A percentile compares a stretch with the other conserved stretches of the same genome.
phyloP scores from a whole-genome alignment of 2,329 filamentous ascomycete genomes.

The Pseudogymnoascus verrucosus region DNA sequence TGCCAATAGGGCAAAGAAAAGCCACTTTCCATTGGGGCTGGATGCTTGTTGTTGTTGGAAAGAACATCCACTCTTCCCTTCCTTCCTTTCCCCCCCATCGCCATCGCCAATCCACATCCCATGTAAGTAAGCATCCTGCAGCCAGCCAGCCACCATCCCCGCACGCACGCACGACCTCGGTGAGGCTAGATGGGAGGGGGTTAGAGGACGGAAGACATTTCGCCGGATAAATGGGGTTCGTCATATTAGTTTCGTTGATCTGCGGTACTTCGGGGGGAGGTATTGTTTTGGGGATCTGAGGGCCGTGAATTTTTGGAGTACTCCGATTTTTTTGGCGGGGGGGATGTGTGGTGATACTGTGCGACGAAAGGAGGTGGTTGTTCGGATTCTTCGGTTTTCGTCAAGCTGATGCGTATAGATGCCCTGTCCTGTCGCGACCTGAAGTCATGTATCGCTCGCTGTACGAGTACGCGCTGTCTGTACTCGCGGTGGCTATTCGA shows the following conservation, averaged over 20 bases:
- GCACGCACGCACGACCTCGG: not conserved
- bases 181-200: not conserved
- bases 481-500: not conserved
- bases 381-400: not conserved
- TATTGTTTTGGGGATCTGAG: not conserved
- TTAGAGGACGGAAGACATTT: not conserved
- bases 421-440: not conserved
- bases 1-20: no score
- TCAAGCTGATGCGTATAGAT: no score
- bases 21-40: not conserved
- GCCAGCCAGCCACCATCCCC: no score
- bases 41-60: no score
- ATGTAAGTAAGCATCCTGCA: no score
- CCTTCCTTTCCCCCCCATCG: not conserved
- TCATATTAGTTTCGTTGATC: not conserved
- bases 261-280: not conserved
- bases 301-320: not conserved
- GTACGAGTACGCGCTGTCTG: no score
- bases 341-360: not conserved
- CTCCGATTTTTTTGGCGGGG: no score
- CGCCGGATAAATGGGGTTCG: not conserved
- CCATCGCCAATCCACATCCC: no score
- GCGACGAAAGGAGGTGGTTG: not conserved
- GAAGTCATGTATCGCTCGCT: not conserved
- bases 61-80: no score